A percentile compares a stretch with the other conserved stretches of the same genome.
These are phyloP conservation scores for Forsythia viridissima DNA, from an alignment of 257 asterid genomes.

Conservation along the genomic window DNA sequence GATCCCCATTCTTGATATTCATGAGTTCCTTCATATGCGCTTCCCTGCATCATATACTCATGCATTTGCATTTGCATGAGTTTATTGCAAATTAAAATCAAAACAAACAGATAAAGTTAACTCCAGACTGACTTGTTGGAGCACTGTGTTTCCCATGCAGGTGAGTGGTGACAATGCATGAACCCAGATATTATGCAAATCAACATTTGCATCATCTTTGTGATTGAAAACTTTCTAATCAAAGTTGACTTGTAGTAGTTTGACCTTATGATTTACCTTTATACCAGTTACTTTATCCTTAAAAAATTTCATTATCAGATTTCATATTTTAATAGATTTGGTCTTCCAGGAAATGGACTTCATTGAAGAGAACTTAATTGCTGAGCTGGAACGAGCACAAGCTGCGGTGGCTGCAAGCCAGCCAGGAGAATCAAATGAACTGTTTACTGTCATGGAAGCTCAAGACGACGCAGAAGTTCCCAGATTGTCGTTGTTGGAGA, in stretches of 20 bases:
- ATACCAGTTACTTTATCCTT: constrained; percentile 5
- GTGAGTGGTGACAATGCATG: background rate
- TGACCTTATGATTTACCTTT: background rate
- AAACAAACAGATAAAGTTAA: background rate
- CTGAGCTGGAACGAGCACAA: constrained; percentile 53
- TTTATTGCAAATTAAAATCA: background rate
- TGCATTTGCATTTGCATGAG: background rate
- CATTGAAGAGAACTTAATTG: constrained; percentile 56
- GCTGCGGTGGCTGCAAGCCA: constrained; percentile 29
- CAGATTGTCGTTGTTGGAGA: constrained; percentile 44
- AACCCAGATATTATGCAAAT: background rate
- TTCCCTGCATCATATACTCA: background rate
- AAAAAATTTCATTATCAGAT: background rate
- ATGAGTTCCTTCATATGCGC: background rate
- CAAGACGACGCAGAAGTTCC: constrained; percentile 54
- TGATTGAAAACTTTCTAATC: background rate
- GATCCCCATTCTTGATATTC: background rate
- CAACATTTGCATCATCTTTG: background rate
- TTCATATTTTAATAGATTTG: background rate
- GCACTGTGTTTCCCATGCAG: background rate
- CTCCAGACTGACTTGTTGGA: background rate
- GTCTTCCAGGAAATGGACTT: constrained; percentile 61
- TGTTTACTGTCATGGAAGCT: constrained; percentile 28
- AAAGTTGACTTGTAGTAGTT: background rate
- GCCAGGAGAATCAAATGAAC: constrained; percentile 40